phyloP scores from a whole-genome alignment of 2,329 filamentous ascomycete genomes.

The Aureobasidium sp. region DNA sequence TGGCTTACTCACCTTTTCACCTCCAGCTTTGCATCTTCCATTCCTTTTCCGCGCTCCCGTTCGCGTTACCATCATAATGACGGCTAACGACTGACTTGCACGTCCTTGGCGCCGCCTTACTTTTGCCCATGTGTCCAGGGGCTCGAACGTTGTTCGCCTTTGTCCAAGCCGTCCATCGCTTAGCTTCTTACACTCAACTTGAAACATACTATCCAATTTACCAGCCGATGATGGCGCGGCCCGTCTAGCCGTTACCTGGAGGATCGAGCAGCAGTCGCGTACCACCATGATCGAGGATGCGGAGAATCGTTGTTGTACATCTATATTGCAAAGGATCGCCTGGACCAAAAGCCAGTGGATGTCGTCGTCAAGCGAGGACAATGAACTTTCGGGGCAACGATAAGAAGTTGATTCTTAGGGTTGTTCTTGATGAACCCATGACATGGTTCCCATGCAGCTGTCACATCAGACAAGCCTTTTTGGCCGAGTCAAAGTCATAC shows the following conservation, averaged over 20 bases:
- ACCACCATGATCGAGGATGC: background rate
- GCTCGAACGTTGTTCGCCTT: background rate
- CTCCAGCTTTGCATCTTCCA: background rate
- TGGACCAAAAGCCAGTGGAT: background rate
- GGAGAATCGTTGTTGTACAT: background rate
- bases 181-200: background rate
- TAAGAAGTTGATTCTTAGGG: too few species aligned
- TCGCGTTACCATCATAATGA: too few species aligned
- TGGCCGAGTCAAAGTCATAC: constrained; percentile 1
- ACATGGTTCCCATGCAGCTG: background rate
- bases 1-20: background rate
- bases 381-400: background rate
- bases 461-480: background rate
- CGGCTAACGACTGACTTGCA: background rate
- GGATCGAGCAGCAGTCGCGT: background rate
- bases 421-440: background rate
- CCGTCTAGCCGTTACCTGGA: background rate
- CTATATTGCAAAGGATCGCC: background rate
- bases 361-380: background rate
- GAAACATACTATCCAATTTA: background rate
- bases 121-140: too few species aligned
- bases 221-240: background rate
- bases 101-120: background rate
- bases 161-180: background rate
- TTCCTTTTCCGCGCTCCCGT: background rate